Evolutionary conservation across 108 stramenopile genomes (phyloP).

Genomic region (Skeletonema tropicum): DNA sequence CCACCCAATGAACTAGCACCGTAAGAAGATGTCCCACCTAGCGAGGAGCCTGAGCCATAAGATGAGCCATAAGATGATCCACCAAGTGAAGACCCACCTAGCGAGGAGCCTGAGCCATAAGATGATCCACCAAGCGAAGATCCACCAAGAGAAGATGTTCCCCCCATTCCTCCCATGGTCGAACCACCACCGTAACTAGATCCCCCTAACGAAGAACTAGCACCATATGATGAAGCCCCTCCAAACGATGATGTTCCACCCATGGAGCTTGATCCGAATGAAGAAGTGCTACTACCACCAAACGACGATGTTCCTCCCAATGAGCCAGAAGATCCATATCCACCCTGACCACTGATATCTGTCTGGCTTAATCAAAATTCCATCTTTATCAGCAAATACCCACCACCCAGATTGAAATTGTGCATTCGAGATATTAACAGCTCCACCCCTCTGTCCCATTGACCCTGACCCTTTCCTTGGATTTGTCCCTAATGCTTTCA

Average conservation of each 20-base stretch:
- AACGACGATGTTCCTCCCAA: neutral
- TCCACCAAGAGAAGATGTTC: conserved; percentile 7
- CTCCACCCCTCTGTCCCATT: conserved; percentile 30
- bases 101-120: conserved; percentile 22
- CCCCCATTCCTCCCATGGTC: conserved; percentile 15
- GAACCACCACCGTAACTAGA: conserved; percentile 6
- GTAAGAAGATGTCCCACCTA: neutral
- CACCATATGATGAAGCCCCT: neutral
- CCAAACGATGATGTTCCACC: neutral
- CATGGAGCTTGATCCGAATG: neutral
- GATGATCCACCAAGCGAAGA: conserved; percentile 5
- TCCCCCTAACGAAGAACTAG: conserved; percentile 5
- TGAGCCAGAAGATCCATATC: conserved; percentile 31
- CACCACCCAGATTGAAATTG: conserved; percentile 36
- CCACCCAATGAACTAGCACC: neutral
- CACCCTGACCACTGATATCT: conserved; percentile 28
- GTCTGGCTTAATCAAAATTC: conserved; percentile 38
- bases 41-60: conserved; percentile 22
- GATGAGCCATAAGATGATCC: neutral
- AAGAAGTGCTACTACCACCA: neutral
- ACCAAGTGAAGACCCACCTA: conserved; percentile 6
- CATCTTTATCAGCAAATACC: conserved; percentile 46
- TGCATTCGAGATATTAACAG: conserved; percentile 15
- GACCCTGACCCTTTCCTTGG: conserved; percentile 46
- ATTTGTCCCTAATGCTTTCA: conserved; percentile 72